phyloP scores from a whole-genome alignment of 306 rosid species.

The Quercus alba region DNA sequence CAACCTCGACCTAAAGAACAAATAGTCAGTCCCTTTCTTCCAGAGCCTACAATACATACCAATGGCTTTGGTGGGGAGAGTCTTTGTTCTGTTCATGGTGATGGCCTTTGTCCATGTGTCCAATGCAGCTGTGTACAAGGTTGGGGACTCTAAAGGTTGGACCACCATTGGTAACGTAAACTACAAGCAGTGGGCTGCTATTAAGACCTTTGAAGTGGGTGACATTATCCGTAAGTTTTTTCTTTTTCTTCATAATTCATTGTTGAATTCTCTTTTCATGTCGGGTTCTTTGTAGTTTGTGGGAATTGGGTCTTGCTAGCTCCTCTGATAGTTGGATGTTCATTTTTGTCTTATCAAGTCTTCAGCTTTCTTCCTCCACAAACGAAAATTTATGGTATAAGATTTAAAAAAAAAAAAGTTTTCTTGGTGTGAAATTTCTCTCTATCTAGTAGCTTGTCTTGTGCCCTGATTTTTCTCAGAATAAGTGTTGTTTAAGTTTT shows the following conservation, averaged over 20 bases:
- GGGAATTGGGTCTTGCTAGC: neutral
- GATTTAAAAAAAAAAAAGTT: too few species aligned
- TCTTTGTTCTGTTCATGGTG: conserved; percentile 24
- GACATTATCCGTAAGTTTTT: conserved; percentile 69
- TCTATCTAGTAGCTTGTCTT: too few species aligned
- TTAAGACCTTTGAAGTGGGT: conserved; percentile 64
- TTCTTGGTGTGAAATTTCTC: too few species aligned
- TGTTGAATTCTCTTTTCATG: neutral
- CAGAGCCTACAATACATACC: too few species aligned
- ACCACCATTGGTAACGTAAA: conserved; percentile 57
- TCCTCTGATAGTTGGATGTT: too few species aligned
- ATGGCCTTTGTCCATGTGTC: conserved; percentile 33
- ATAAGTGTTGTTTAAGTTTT: too few species aligned
- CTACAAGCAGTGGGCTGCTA: conserved; percentile 75
- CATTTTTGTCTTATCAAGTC: too few species aligned
- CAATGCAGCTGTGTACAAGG: conserved; percentile 59
- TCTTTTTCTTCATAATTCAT: too few species aligned
- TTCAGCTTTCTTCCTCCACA: too few species aligned
- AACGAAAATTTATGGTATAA: too few species aligned
- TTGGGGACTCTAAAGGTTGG: conserved; percentile 91
- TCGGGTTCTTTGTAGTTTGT: neutral
- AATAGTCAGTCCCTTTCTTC: neutral
- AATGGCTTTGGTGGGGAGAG: conserved; percentile 51
- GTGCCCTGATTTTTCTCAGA: too few species aligned
- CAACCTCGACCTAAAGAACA: neutral